These are phyloP conservation scores for Mycena indigotica DNA, from an alignment of 768 basidiomycete species.

Conservation along the genomic window DNA sequence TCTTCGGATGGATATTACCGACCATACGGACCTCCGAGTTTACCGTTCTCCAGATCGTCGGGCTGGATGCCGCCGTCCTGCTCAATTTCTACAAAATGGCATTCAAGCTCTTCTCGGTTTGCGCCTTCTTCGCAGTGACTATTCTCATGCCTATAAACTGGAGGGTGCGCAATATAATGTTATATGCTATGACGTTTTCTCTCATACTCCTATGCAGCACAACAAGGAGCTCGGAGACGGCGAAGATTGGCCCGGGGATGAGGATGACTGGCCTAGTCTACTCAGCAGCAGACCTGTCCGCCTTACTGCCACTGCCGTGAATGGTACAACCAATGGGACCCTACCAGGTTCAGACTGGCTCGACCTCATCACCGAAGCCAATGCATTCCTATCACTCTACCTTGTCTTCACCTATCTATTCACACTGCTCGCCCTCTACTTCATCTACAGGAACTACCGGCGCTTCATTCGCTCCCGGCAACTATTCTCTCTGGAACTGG, in stretches of 20 bases:
- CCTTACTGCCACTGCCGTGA: constrained; percentile 7
- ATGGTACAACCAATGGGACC: constrained; percentile 36
- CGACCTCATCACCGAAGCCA: constrained; percentile 88
- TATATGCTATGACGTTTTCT: constrained; percentile 6
- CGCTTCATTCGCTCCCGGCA: constrained; percentile 90
- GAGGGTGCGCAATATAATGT: constrained; percentile 65
- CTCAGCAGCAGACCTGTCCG: constrained; percentile 22
- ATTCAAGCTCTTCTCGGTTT: constrained; percentile 87
- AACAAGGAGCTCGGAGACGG: constrained; percentile 72
- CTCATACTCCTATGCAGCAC: constrained; percentile 46
- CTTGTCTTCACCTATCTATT: constrained; percentile 94
- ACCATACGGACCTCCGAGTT: constrained; percentile 90
- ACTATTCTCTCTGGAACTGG: constrained; percentile 90
- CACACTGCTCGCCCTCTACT: constrained; percentile 81
- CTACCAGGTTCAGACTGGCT: constrained; percentile 63
- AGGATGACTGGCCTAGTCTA: constrained; percentile 49
- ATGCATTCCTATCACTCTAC: constrained; percentile 86
- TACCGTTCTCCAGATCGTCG: constrained; percentile 93
- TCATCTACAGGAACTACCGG: constrained; percentile 86
- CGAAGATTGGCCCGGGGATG: constrained; percentile 49
- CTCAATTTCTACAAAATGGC: constrained; percentile 95
- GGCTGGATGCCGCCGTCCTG: constrained; percentile 94
- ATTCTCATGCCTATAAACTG: constrained; percentile 97
- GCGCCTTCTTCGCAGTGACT: constrained; percentile 76
- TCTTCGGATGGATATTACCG: constrained; percentile 97